A percentile compares a stretch with the other conserved stretches of the same genome.
Evolutionary conservation across 768 basidiomycete genomes (phyloP).

Genomic region (Amanita polypyramis): DNA sequence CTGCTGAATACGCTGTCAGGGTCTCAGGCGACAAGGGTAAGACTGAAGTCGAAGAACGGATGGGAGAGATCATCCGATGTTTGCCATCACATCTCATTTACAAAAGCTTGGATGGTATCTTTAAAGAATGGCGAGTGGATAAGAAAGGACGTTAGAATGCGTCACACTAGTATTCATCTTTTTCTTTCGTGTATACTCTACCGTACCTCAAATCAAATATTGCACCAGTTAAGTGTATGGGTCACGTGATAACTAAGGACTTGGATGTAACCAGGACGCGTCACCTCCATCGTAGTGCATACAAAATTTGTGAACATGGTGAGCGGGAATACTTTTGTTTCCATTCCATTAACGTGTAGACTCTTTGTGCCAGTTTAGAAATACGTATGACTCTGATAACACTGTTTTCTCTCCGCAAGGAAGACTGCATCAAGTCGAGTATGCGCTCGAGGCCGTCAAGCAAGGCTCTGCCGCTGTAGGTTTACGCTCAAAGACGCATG

Average conservation of each 20-base stretch:
- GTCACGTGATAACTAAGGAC: neutral
- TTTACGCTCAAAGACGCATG: constrained; percentile 89
- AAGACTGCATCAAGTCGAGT: constrained; percentile 94
- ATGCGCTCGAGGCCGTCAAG: constrained; percentile 98
- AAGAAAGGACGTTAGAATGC: constrained; percentile 55
- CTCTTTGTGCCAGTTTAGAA: constrained; percentile 57
- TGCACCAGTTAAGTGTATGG: neutral
- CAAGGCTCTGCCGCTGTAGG: constrained; percentile 99
- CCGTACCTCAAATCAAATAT: neutral
- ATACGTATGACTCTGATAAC: constrained; percentile 98
- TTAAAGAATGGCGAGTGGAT: constrained; percentile 83
- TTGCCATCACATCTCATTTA: constrained; percentile 82
- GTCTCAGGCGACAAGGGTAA: constrained; percentile 59
- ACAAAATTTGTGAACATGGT: constrained; percentile 23
- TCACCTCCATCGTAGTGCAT: constrained; percentile 13
- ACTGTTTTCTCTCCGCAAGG: constrained; percentile 97
- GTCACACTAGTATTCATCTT: constrained; percentile 2
- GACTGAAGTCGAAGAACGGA: constrained; percentile 58
- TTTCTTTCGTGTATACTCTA: neutral
- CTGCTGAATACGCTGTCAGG: constrained; percentile 71
- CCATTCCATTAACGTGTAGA: constrained; percentile 16
- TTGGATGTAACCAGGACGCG: constrained; percentile 14
- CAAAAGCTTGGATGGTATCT: constrained; percentile 90
- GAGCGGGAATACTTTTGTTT: constrained; percentile 6
- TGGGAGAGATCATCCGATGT: constrained; percentile 85